phyloP scores from a whole-genome alignment of 306 rosid species.

The Canavalia ensiformis region DNA sequence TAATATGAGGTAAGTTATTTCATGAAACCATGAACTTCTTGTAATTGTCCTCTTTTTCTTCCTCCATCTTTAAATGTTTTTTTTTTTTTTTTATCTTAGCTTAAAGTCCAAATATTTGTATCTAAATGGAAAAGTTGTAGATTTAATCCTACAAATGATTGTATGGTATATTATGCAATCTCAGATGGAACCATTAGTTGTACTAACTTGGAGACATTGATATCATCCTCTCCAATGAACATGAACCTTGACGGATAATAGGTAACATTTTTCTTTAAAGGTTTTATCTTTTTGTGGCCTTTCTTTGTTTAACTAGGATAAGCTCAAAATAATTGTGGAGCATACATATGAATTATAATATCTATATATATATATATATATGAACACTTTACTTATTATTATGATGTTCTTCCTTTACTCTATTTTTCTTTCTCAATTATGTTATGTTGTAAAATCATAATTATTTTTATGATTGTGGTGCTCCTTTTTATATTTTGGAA shows the following conservation, averaged over 20 bases:
- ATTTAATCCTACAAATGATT: slow-evolving; percentile 79
- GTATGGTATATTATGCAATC: slow-evolving; percentile 79
- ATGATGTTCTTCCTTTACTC: not conserved
- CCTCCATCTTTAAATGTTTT: too few relatives aligned
- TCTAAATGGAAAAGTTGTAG: slow-evolving; percentile 54
- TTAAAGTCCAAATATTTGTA: slow-evolving; percentile 29
- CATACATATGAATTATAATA: slow-evolving; percentile 16
- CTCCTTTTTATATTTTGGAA: not conserved
- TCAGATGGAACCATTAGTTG: slow-evolving; percentile 90
- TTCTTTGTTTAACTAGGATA: slow-evolving; percentile 5
- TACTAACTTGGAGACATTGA: slow-evolving; percentile 88
- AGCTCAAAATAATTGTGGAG: not conserved
- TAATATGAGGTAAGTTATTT: slow-evolving; percentile 80
- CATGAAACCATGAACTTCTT: not conserved
- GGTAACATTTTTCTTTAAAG: slow-evolving; percentile 53
- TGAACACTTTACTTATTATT: not conserved
- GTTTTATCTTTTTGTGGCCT: slow-evolving; percentile 16
- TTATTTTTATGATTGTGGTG: not conserved
- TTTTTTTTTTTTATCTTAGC: slow-evolving; percentile 1
- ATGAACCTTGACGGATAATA: slow-evolving; percentile 92
- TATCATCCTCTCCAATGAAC: slow-evolving; percentile 72
- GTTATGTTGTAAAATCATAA: slow-evolving; percentile 1
- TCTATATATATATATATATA: not conserved
- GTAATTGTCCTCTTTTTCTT: not conserved
- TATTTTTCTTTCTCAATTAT: not conserved